Evolutionary conservation across 148 eudicot species (phyloP).

Genomic region (Rhododendron henanense): DNA sequence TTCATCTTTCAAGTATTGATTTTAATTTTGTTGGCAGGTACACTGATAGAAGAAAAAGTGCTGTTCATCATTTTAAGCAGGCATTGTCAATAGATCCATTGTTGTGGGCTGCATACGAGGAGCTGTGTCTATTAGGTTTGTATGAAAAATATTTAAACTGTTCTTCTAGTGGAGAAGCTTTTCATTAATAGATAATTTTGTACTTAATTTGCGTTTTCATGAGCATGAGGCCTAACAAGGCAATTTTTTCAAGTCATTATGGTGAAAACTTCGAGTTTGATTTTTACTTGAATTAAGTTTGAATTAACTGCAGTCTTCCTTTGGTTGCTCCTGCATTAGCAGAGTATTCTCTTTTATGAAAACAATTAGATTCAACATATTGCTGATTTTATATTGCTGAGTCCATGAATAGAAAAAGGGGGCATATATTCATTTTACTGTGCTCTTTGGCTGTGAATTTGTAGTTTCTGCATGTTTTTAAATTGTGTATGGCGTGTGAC

Average conservation of each 20-base stretch:
- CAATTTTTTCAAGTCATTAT: neutral
- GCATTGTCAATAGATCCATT: slow-evolving; percentile 85
- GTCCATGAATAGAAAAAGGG: neutral
- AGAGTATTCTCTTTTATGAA: neutral
- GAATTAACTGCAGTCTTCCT: neutral
- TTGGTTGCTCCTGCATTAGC: neutral
- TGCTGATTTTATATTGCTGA: neutral
- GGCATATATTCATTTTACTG: neutral
- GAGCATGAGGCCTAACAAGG: neutral
- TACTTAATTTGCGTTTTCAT: neutral
- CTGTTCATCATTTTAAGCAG: slow-evolving; percentile 85
- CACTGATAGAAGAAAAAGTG: slow-evolving; percentile 76
- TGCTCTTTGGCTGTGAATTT: neutral
- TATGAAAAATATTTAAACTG: neutral
- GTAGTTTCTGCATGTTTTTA: neutral
- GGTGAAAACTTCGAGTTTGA: neutral
- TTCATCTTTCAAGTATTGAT: too few relatives aligned
- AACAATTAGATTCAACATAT: neutral
- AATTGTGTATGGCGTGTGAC: neutral
- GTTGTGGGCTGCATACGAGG: slow-evolving; percentile 96
- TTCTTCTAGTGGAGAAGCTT: neutral
- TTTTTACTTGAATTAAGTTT: too few relatives aligned
- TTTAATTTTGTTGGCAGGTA: slow-evolving; percentile 51
- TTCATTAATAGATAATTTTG: slow-evolving; percentile 10
- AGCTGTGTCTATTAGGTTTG: slow-evolving; percentile 85